Evolutionary conservation across 2,329 filamentous ascomycete species (phyloP), one percentile per base, ranked within the genome.

Genomic region (Aspergillus sp.): DNA sequence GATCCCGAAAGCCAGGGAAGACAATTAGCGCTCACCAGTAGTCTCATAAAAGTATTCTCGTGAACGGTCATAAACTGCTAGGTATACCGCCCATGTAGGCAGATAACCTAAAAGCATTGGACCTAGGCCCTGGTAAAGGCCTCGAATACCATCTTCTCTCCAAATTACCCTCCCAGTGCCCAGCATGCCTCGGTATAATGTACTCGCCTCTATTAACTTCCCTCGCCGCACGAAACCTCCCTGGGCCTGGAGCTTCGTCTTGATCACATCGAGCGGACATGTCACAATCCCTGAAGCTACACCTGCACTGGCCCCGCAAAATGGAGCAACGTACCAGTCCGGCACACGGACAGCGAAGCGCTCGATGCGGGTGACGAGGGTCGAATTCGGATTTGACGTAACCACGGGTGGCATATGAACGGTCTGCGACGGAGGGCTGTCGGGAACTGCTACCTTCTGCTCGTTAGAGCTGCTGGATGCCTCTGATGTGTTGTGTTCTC

Each of bases 81-180:
- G 91, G 83, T 96, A 99, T 52, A 99, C 93, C 23, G 93, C 95
- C 95, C 95, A 99, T 0, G 95, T 99, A 4, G 95, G 95, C 59
- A 99, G 79, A 75, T 99, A 99, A 12, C 95, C 95, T 71, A 99
- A 79, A 66, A 99, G 86, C 80, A 99, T 97, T 17, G 95, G 95
- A 0, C 93, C 93, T 52, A 99, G 79, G 12, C 95, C 95, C 74
- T 95, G 86, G 73, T 99, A 99, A 81, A 99, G 85, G 60, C 95
- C 95, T 58, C 88, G 85, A 56, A 98, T 73, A 9, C 95, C 95
- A 75, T 98, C 95, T 69, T 96, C 88, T 54, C 80, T 82, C 87
- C 91, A 93, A 63, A 99, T 99, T 5, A 90, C 86, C 52, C 81
- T 86, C 27, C 90, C 92, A 0, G 93, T 98, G 44, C 95, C 95